Conservation (phyloP, 2,329 filamentous ascomycete species). For the Dothistroma pini region DNA sequence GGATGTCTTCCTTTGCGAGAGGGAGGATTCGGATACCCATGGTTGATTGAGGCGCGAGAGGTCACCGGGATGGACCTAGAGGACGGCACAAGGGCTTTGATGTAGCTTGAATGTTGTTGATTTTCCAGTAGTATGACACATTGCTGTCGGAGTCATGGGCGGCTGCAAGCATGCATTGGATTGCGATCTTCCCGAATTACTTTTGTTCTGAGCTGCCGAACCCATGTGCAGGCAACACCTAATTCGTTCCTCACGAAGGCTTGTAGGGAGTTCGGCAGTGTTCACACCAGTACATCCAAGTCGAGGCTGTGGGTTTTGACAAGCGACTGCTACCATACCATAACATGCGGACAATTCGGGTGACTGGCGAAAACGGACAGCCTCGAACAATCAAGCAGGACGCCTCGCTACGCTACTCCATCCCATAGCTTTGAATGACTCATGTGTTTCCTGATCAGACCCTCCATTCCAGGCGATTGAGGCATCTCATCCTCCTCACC, state of each 20-base stretch:
- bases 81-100: background rate
- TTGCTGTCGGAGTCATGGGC: background rate
- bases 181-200: background rate
- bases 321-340: no score
- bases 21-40: constrained; percentile 23
- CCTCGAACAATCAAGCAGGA: background rate
- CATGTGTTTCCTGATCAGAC: background rate
- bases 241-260: background rate
- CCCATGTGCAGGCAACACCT: background rate
- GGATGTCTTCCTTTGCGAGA: constrained; percentile 21
- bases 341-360: background rate
- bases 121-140: background rate
- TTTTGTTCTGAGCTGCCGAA: background rate
- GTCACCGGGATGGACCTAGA: background rate
- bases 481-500: background rate
- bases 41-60: background rate
- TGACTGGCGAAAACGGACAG: background rate
- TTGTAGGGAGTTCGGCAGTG: background rate
- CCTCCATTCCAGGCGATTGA: background rate
- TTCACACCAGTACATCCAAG: background rate
- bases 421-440: background rate
- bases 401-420: background rate
- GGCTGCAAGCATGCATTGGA: background rate
- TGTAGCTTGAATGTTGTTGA: background rate
- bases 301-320: background rate